Base-by-base conservation (phyloP, 2,329 filamentous ascomycete genomes). In the Furcasterigmium sp. region DNA sequence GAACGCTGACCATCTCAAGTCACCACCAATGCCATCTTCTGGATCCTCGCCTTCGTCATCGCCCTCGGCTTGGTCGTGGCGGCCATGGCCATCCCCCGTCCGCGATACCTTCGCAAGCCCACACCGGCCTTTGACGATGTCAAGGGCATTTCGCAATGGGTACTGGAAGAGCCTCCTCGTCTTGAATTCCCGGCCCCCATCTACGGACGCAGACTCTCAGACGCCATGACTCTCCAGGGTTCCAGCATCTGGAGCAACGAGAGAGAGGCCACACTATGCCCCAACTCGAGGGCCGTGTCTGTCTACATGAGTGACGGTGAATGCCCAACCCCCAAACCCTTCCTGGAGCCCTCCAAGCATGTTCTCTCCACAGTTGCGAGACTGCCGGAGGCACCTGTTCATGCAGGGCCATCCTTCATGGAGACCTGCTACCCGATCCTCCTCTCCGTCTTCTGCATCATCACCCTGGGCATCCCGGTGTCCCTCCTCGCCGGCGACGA, bases 391-490 rank as follows among this genome's bases (percentile, higher is more conserved):
- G n/a, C 23, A 26, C 23, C 23, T 26, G 7, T 26, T 26, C 14
- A 15, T 13, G 13, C 3, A n/a, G 19, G 17, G 38, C 36, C 14
- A 26, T 5, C 20, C 39, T 3, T 11, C 17, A 25, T 38, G 26
- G 13, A 35, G 18, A 43, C 30, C 9, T 41, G 36, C 14, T 58
- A 62, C 43, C 59, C 57, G 5, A 52, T 64, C 43, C 52, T 63
- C 35, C 44, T 55, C 1, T 65, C 51, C 3, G 51, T 69, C 34
- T 23, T 61, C 7, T 46, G 56, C 8, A 56, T 68, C 9, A 50
- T 67, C 3, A 25, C 57, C 1, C 26, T 73, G 8, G 72, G 71
- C 2, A 46, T 71, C 0, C 73, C 73, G 0, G 45, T 75, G 1
- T 64, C 70, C 1, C 50, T 55, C 3, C 32, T 44, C 0, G 48